Percentiles rank a stretch among this genome's conserved stretches.
These are phyloP conservation scores for Solanum paucissectum DNA, from an alignment of 257 asterid genomes.

Conservation along the genomic window DNA sequence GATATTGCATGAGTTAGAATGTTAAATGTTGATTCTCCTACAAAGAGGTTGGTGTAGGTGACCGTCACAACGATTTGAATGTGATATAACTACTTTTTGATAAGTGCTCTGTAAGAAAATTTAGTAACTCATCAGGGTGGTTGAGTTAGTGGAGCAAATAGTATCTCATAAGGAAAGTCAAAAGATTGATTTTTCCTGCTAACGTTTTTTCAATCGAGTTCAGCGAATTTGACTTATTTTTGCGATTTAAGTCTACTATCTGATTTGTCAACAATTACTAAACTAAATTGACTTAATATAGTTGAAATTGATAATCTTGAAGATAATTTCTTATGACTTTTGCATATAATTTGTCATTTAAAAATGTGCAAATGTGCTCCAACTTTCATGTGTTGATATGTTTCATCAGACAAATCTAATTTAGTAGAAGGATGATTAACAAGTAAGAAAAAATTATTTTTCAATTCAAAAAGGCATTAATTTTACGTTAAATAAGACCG, in stretches of 20 bases:
- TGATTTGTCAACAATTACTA: background rate
- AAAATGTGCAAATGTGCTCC: background rate
- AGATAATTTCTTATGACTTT: background rate
- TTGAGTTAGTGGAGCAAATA: background rate
- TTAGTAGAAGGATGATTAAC: background rate
- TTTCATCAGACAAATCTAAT: background rate
- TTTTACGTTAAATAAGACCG: too few relatives aligned
- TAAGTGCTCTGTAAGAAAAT: background rate
- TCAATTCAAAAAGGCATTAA: too few relatives aligned
- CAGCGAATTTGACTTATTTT: background rate
- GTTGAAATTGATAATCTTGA: background rate
- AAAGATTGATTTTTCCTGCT: accelerated
- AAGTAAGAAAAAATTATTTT: background rate
- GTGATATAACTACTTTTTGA: background rate
- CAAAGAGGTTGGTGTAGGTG: background rate
- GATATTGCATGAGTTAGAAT: too few relatives aligned
- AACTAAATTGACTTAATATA: background rate
- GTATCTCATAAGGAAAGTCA: background rate
- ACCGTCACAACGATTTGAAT: background rate
- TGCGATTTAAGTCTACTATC: background rate
- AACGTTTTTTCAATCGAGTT: background rate
- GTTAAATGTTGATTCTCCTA: too few relatives aligned
- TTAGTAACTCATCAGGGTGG: background rate
- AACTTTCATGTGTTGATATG: background rate
- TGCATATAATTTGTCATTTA: background rate